Evolutionary conservation across 805 yeast species (phyloP).

Genomic region (Zygotorulaspora chibaensis): DNA sequence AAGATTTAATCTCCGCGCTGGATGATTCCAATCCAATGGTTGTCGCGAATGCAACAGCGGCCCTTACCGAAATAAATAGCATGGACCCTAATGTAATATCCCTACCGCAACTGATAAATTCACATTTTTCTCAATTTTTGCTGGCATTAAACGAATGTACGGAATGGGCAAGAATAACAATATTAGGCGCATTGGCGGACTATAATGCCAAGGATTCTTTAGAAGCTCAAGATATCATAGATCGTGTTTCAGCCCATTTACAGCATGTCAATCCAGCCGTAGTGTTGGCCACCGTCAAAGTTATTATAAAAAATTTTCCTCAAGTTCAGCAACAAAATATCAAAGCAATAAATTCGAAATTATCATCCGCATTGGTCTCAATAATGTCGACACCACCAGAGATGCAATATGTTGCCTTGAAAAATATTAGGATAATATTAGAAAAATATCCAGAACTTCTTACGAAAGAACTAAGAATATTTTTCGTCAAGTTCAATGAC

Average conservation of each 20-base stretch:
- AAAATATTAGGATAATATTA: constrained; percentile 82
- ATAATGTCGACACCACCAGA: constrained; percentile 86
- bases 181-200: constrained; percentile 74
- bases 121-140: constrained; percentile 56
- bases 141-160: constrained; percentile 93
- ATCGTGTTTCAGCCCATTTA: constrained; percentile 86
- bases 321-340: constrained; percentile 40
- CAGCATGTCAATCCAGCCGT: constrained; percentile 98
- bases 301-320: constrained; percentile 65
- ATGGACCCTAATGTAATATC: constrained; percentile 52
- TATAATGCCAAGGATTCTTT: constrained; percentile 51
- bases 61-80: constrained; percentile 78
- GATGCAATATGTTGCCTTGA: constrained; percentile 88
- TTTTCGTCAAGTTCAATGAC: constrained; percentile 83
- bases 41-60: constrained; percentile 86
- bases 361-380: constrained; percentile 83
- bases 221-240: constrained; percentile 82
- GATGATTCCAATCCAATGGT: constrained; percentile 95
- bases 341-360: constrained; percentile 54
- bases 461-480: constrained; percentile 76
- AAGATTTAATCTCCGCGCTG: constrained; percentile 58
- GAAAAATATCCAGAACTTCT: constrained; percentile 83
- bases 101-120: constrained; percentile 35
- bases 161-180: constrained; percentile 97
- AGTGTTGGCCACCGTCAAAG: constrained; percentile 79